Conservation (phyloP, 306 rosid species). For the Adenanthera pavonina region DNA sequence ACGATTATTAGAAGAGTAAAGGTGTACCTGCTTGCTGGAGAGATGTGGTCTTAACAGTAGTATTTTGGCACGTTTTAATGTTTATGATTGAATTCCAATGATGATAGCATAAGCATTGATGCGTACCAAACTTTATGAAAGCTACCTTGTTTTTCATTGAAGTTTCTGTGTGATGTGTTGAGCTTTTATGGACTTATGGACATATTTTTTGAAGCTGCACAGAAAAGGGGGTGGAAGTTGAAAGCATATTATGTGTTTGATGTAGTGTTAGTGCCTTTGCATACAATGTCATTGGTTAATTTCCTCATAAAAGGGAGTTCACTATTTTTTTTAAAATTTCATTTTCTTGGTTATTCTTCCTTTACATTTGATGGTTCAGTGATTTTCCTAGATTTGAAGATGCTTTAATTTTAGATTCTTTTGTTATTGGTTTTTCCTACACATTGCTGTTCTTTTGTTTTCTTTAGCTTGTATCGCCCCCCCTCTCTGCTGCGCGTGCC, state of each 20-base stretch:
- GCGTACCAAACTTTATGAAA: neutral
- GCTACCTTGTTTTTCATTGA: neutral
- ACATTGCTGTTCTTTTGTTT: neutral
- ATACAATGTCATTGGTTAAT: neutral
- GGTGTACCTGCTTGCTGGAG: slow-evolving; percentile 15
- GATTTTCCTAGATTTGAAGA: neutral
- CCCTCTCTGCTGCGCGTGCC: neutral
- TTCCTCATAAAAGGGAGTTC: neutral
- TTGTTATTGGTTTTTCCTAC: neutral
- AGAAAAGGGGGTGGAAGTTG: slow-evolving; percentile 4
- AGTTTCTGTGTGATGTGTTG: neutral
- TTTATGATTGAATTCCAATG: slow-evolving; percentile 28
- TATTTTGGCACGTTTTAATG: slow-evolving; percentile 27
- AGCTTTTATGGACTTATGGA: neutral
- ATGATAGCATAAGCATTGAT: neutral
- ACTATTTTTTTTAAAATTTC: neutral
- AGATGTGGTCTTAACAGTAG: slow-evolving; percentile 13
- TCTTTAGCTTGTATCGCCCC: neutral
- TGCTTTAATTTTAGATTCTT: neutral
- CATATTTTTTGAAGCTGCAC: neutral
- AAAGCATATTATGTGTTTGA: neutral
- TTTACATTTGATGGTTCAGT: neutral
- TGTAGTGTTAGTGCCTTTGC: neutral
- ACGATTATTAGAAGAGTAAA: slow-evolving; percentile 3
- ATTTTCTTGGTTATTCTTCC: slow-evolving; percentile 17